Base-by-base conservation (phyloP, 768 basidiomycete species). In the Rhodosporidiobolus sp. region DNA sequence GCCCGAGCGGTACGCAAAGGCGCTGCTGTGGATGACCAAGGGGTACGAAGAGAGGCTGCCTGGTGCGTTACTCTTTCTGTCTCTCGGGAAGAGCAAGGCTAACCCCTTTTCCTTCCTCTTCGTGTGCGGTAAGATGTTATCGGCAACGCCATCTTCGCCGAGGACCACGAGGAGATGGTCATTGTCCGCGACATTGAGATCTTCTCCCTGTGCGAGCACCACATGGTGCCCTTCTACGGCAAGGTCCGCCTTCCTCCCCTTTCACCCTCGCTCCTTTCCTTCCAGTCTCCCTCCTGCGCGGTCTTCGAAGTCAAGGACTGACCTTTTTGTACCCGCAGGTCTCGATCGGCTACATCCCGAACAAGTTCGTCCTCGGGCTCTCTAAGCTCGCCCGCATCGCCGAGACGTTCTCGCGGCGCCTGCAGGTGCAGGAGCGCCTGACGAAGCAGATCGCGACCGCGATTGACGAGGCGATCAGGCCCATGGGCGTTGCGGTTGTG, bases 131-230 rank as follows among this genome's bases (percentile, higher is more conserved):
- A 93, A n/a, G 96, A 99, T 81, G 94, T 98, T 78, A 96, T 98
- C 75, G 97, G 97, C 82, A 92, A 95, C 84, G 96, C 96, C 69
- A 88, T 99, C 50, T 99, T 99, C 80, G 89, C 92, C 55, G 96
- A 99, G 82, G 93, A 99, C 82, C 96, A 99, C 83, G 96, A 98
- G 78, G 96, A 99, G 82, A 95, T 99, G 93, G 96, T 99, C 53
- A 87, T 99, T 70, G 95, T 99, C 67, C 88, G 91, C 70, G 94
- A 99, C 80, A 98, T 99, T 78, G 92, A 96, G 80, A 89, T 99
- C 70, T 96, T 92, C 57, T 95, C 92, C 80, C 83, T 99, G 70
- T 99, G 96, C 82, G 96, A 99, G 84, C 96, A 99, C 80, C 96
- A 99, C 81, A 85, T 99, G 72, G 94, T 98, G 43, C 96, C 96